Base-by-base conservation (phyloP, 2,329 filamentous ascomycete species). In the Epichloe baconii region DNA sequence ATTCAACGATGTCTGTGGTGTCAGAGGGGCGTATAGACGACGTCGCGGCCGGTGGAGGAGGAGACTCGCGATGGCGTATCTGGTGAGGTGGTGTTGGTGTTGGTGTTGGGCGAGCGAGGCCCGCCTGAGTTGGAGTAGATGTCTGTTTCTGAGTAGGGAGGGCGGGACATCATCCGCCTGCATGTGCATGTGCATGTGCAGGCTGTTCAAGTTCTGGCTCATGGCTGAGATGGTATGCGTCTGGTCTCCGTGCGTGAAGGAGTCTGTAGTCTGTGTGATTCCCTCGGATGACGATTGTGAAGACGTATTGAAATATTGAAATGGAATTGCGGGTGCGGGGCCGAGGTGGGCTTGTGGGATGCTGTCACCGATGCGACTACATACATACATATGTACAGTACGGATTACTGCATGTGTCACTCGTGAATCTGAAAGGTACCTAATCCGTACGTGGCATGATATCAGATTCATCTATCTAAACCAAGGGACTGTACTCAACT, bases 131-230 rank as follows among this genome's bases (percentile, higher is more conserved):
- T 67, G 14, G 75, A 78, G 64, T 72, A 77, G 38, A 77, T 71
- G 60, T 80, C 77, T 15, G 74, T 79, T 61, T 78, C 77, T 40
- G 72, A 72, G 57, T 81, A 81, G 5, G 78, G 78, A 4, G 77
- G 42, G 77, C 77, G 19, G 77, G 7, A 63, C 60, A 53, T 75
- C 68, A 51, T 70, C 64, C 11, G 47, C 53, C 15, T 52, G 54
- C 50, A 58, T 50, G 49, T 21, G 19, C 19, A 21, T 21, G 19
- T 52, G 54, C 50, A 58, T 50, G 49, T 47, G 53, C 41, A 56
- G 56, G 42, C 52, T 56, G 53, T 52, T 53, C 34, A 44, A 51
- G 41, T 53, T 49, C 34, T 53, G 50, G 45, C 52, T 55, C 58
- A 56, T 57, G 36, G 40, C 49, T 48, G 21, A 15, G 19, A 26